Conservation (phyloP, 768 basidiomycete species). For the Candolleomyces efflorescens region DNA sequence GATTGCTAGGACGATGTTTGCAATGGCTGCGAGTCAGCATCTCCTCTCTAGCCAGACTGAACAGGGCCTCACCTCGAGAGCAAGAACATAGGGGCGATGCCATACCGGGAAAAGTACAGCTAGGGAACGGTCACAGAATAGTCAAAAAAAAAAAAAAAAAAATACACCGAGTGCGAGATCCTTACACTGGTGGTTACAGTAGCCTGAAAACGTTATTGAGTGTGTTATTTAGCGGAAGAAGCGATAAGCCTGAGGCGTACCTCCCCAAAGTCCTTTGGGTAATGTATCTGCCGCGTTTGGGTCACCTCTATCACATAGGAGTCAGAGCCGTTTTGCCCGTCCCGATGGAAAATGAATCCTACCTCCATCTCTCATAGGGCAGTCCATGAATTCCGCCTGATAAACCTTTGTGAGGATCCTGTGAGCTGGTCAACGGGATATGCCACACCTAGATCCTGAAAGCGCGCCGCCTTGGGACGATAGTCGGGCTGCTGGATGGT, state of each 20-base stretch:
- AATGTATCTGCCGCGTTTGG: not conserved
- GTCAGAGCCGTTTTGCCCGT: not conserved
- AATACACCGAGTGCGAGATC: not conserved
- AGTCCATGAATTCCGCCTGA: not conserved
- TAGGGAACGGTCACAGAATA: not conserved
- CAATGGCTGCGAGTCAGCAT: not conserved
- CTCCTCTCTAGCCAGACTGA: not conserved
- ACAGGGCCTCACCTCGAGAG: not conserved
- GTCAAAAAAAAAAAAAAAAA: not conserved
- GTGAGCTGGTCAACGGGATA: not conserved
- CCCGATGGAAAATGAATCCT: not conserved
- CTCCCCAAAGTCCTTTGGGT: not conserved
- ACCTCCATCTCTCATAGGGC: not conserved
- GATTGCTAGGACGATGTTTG: not conserved
- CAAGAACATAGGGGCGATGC: not conserved
- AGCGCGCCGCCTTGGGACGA: not conserved
- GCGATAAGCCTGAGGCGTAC: not conserved
- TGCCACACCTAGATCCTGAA: not conserved
- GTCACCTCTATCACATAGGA: not conserved
- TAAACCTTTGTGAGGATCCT: not conserved
- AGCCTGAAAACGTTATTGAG: not conserved
- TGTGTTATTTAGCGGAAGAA: not conserved
- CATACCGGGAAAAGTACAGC: not conserved
- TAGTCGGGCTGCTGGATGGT: not conserved
- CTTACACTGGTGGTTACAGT: conserved; percentile 1